phyloP scores from a whole-genome alignment of 345 rosid genomes.

The Bretschneidera sinensis region DNA sequence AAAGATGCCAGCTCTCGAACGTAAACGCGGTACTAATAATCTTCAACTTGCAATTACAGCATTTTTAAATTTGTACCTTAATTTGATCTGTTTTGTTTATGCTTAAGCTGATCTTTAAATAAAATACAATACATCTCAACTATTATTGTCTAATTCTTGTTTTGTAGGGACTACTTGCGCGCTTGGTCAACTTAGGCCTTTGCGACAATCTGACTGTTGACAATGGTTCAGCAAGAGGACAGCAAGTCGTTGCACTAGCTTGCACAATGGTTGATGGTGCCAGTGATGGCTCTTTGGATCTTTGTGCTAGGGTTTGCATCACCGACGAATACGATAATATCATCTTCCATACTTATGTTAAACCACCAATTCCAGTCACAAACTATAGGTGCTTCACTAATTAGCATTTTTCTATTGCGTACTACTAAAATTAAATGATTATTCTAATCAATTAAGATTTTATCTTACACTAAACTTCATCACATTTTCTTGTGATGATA shows the following conservation, averaged over 20 bases:
- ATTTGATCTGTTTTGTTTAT: too few species aligned
- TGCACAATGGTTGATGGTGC: slow-evolving; percentile 97
- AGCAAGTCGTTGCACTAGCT: slow-evolving; percentile 64
- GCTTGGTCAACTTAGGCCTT: slow-evolving; percentile 59
- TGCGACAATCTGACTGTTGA: slow-evolving; percentile 52
- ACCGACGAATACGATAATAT: slow-evolving; percentile 71
- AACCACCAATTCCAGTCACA: slow-evolving; percentile 68
- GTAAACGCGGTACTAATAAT: slow-evolving; percentile 33
- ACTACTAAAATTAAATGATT: too few species aligned
- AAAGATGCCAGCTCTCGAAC: slow-evolving; percentile 58
- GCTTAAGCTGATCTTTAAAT: not conserved
- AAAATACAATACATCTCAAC: too few species aligned
- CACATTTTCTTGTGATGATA: too few species aligned
- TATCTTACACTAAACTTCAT: too few species aligned
- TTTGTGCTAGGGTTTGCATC: slow-evolving; percentile 78
- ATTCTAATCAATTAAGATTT: too few species aligned
- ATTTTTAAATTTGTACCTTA: too few species aligned
- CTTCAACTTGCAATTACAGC: not conserved
- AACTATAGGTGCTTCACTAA: slow-evolving; percentile 86
- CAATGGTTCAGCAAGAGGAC: slow-evolving; percentile 36
- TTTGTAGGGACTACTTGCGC: slow-evolving; percentile 47
- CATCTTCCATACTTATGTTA: slow-evolving; percentile 72
- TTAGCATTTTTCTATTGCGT: too few species aligned
- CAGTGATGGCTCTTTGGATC: slow-evolving; percentile 76
- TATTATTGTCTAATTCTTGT: too few species aligned